phyloP scores from a whole-genome alignment of 805 yeast genomes.

The Yamadazyma nakazawae region DNA sequence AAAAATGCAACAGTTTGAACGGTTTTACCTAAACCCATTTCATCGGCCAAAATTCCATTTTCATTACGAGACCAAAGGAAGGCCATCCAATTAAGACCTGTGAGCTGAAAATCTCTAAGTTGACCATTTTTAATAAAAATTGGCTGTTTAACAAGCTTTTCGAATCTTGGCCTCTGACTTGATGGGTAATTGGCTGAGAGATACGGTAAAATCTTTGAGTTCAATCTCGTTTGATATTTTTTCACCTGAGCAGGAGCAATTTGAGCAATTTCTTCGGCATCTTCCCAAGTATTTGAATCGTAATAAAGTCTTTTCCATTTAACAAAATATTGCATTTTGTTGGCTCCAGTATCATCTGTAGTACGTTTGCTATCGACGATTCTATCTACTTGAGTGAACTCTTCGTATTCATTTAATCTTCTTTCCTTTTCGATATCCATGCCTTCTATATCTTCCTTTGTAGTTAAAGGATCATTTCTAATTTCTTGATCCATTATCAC shows the following conservation, averaged over 20 bases:
- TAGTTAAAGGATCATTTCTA: constrained; percentile 74
- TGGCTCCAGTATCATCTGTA: constrained; percentile 57
- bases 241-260: constrained; percentile 82
- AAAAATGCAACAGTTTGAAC: constrained; percentile 94
- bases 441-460: constrained; percentile 88
- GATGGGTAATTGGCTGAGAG: constrained; percentile 73
- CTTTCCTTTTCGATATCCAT: constrained; percentile 91
- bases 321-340: constrained; percentile 75
- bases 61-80: constrained; percentile 96
- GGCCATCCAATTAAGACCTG: constrained; percentile 99
- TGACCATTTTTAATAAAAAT: constrained; percentile 86
- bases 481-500: constrained; percentile 72
- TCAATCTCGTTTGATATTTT: constrained; percentile 74
- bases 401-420: constrained; percentile 75
- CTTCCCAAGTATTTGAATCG: constrained; percentile 97
- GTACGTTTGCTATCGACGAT: constrained; percentile 82
- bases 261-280: constrained; percentile 80
- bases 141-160: constrained; percentile 84
- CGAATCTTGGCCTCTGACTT: constrained; percentile 77
- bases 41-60: constrained; percentile 96
- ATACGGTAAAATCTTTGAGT: constrained; percentile 81
- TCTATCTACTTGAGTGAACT: constrained; percentile 83
- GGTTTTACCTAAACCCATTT: constrained; percentile 98
- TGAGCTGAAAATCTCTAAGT: constrained; percentile 93
- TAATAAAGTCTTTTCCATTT: constrained; percentile 93